Evolutionary conservation across 2,329 filamentous ascomycete species (phyloP), one percentile per base, ranked within the genome.

Genomic region (Aspergillus fijiensis): DNA sequence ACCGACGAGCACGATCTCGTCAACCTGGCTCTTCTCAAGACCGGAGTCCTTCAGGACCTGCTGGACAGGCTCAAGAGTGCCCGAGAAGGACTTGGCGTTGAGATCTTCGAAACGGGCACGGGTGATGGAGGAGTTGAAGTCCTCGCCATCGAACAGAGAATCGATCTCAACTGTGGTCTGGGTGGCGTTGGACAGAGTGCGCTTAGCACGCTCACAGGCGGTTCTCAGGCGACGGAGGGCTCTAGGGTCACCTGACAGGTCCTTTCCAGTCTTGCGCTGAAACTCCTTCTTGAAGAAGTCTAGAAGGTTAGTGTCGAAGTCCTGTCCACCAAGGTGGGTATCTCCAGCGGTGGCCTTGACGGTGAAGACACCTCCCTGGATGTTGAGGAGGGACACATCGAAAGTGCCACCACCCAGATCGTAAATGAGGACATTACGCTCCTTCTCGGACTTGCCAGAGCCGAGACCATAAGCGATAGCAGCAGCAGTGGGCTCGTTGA

Each of bases 341-440:
- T 99, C 94, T 87, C 95, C 95, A 74, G 94, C 93, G 62, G 95
- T 98, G 65, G 94, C 93, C 88, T 96, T 96, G 79, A 98, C 95
- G 67, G 94, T 96, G 87, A 99, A 99, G 74, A 99, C 95, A 86
- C 95, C 95, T 77, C 94, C 93, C 84, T 98, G 92, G 79, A 99
- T 98, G 86, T 96, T 94, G 50, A 99, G 87, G 70, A 98, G 91
- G 66, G 95, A 98, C 29, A 99, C 95, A 97, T 99, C 95, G 83
- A 99, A 99, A 79, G 95, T 99, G 87, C 95, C 95, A 87, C 95
- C 95, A 87, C 95, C 95, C 66, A 99, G 89, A 89, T 99, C 95
- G 86, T 98, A 99, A 85, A 99, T 98, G 70, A 99, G 87, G 75
- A 99, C 94, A 79, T 98, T 96, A 76, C 95, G 92, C 87, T 98